Percentiles rank a stretch among this genome's conserved stretches.
These are phyloP conservation scores for Tylopilus rubrobrunneus DNA, from an alignment of 768 basidiomycete genomes.

Conservation along the genomic window DNA sequence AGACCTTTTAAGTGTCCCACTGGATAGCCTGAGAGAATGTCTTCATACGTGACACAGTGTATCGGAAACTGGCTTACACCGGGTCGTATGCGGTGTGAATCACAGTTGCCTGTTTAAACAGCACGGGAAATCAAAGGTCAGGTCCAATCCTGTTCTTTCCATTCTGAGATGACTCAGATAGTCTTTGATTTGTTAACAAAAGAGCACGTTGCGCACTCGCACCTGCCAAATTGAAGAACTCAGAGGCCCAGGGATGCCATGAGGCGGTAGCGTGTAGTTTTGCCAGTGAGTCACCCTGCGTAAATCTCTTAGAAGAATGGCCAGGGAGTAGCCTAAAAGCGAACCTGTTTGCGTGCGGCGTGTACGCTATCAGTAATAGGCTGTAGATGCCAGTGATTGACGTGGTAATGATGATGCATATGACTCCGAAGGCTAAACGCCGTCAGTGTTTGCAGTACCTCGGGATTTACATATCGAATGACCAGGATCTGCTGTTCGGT, in stretches of 20 bases:
- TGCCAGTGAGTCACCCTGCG: background rate
- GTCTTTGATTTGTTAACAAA: background rate
- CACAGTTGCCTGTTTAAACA: background rate
- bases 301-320: background rate
- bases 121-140: background rate
- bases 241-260: slow-evolving; percentile 3
- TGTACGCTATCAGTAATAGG: background rate
- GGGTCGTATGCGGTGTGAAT: background rate
- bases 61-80: background rate
- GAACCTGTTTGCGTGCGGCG: background rate
- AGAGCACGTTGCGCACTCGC: background rate
- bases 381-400: background rate
- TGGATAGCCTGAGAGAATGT: background rate
- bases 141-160: background rate
- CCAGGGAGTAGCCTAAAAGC: background rate
- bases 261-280: background rate
- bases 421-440: no score
- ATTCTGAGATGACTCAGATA: background rate
- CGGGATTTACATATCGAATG: background rate
- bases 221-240: background rate
- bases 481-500: background rate
- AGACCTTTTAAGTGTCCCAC: slow-evolving; percentile 7
- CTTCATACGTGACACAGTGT: background rate
- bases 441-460: background rate
- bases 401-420: background rate